phyloP scores from a whole-genome alignment of 495 filamentous ascomycete genomes.

The Xylaria nigripes region DNA sequence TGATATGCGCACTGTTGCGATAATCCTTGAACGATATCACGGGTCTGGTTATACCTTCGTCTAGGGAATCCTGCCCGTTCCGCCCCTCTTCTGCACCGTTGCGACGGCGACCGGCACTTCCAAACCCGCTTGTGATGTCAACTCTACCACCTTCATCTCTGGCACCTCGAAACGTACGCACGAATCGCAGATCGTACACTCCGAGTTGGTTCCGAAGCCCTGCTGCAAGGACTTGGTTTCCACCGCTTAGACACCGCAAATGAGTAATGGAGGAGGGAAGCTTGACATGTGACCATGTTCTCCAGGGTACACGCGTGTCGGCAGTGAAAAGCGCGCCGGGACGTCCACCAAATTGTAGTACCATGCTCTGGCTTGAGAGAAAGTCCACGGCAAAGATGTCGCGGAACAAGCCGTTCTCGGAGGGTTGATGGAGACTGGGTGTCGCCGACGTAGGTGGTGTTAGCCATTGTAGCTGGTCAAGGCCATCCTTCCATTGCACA shows the following conservation, averaged over 20 bases:
- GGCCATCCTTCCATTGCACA: background rate
- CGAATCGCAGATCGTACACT: slow-evolving; percentile 34
- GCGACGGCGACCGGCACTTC: background rate
- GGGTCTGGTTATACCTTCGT: slow-evolving; percentile 9
- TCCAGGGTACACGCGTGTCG: slow-evolving; percentile 23
- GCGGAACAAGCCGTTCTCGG: background rate
- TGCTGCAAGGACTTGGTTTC: slow-evolving; percentile 28
- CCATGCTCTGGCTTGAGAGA: slow-evolving; percentile 16
- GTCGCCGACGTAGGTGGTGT: background rate
- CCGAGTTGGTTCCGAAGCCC: slow-evolving; percentile 29
- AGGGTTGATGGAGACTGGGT: background rate
- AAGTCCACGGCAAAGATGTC: slow-evolving; percentile 23
- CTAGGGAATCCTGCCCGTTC: too few species aligned
- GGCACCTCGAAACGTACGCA: background rate
- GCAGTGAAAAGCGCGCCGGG: slow-evolving; percentile 22
- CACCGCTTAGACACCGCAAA: slow-evolving; percentile 23
- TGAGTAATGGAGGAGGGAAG: slow-evolving; percentile 24
- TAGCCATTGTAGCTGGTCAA: background rate
- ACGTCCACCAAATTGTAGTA: slow-evolving; percentile 33
- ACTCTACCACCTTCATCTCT: background rate
- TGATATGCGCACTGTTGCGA: slow-evolving; percentile 26
- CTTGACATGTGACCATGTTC: slow-evolving; percentile 13
- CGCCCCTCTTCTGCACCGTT: too few species aligned
- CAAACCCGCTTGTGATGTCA: background rate
- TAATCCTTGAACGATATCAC: slow-evolving; percentile 31